phyloP scores from a whole-genome alignment of 441 rosid genomes.

The Melastoma candidum region DNA sequence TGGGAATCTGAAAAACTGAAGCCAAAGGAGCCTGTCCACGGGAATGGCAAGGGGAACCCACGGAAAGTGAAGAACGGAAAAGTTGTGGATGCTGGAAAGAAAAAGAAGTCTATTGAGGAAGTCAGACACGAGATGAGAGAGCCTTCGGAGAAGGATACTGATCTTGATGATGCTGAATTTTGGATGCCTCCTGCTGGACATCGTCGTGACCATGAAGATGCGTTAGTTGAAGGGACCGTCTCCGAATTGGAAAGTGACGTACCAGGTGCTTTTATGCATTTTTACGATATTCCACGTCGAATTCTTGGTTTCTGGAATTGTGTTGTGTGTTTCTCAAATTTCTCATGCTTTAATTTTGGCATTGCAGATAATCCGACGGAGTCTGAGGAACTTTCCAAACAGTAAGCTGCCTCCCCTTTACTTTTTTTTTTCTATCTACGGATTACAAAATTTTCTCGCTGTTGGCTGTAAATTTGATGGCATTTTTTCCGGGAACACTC shows the following conservation, averaged over 20 bases:
- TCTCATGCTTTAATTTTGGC: constrained; percentile 11
- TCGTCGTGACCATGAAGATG: constrained; percentile 88
- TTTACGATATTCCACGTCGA: neutral
- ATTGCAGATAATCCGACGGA: constrained; percentile 27
- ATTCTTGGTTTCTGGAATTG: constrained; percentile 4
- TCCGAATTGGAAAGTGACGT: constrained; percentile 29
- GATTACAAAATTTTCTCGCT: neutral
- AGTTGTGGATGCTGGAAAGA: constrained; percentile 21
- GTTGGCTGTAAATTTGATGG: neutral
- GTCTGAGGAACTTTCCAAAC: constrained; percentile 39
- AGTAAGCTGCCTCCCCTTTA: constrained; percentile 16
- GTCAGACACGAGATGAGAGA: constrained; percentile 47
- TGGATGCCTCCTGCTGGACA: constrained; percentile 87
- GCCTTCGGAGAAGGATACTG: constrained; percentile 35
- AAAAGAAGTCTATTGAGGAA: constrained; percentile 30
- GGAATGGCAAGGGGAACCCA: constrained; percentile 19
- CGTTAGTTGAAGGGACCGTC: constrained; percentile 74
- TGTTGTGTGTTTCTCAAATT: no score
- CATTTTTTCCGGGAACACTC: neutral
- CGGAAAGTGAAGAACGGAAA: constrained; percentile 26
- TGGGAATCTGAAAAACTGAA: constrained; percentile 39
- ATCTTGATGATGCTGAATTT: constrained; percentile 60
- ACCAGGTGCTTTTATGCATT: constrained; percentile 33
- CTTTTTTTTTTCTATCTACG: neutral
- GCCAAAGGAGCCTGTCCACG: constrained; percentile 20